Base-by-base conservation (phyloP, 1,139 yeast species). In the Saccharomyces hybrid region DNA sequence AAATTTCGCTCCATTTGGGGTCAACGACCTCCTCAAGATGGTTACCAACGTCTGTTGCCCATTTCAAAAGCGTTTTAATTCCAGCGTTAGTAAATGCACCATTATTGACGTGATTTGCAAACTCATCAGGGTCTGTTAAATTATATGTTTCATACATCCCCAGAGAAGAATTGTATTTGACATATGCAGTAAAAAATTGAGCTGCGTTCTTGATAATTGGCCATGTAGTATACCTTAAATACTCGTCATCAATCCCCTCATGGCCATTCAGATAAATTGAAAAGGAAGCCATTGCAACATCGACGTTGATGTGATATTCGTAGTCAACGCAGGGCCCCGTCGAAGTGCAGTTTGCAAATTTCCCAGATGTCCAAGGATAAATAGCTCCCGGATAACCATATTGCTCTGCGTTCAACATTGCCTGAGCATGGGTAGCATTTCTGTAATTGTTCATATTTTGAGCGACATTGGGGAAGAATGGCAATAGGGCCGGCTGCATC, bases 31-130 rank as follows among this genome's bases (percentile, higher is more conserved):
- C 73, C 1, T 74, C 76, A 46, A 88, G 71, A 66, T 86, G 86
- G 16, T 69, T 68, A 0, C 81, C 82, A 38, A 84, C 76, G 5
- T 75, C 73, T 0, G 75, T 71, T 0, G 88, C 83, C 83, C 86
- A 80, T 52, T 77, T 77, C 79, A 86, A 74, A 4, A 84, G 73
- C 42, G 77, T 73, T n/a, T 86, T 79, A 31, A 86, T 85, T 1
- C 86, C 95, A 2, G 88, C 85, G 64, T 86, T 86, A 5, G 96
- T 88, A 63, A 81, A 88, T 0, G 95, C 95, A 13, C 90, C 95
- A 65, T 88, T 87, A 63, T 87, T 79, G 46, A 86, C 78, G 68
- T 83, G 85, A 63, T 88, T 86, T 1, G 95, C 95, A 66, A 79
- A 88, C 65, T 88, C 96, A 69, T 88, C 96, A 0, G 95, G 95